Base-by-base conservation (phyloP, 306 rosid species). In the Vigna hirtella region DNA sequence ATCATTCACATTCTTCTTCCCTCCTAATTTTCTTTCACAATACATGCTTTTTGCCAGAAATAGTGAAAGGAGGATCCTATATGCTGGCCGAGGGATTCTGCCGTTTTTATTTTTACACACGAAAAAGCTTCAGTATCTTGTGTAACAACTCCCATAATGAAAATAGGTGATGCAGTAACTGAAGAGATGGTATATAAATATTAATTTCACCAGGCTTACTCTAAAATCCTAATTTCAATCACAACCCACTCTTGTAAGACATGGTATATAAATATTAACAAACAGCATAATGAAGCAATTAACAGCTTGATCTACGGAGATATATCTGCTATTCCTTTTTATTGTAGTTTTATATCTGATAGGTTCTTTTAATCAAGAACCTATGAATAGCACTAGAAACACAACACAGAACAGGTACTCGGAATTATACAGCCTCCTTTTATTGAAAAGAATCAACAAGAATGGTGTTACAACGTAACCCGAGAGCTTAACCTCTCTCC, bases 1-100 rank as follows among this genome's bases (percentile, higher is more conserved):
- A 24, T n/a, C 48, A 22, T 68, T 70, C 50, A 38, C 66, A 75
- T 69, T 59, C 77, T 81, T 47, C 57, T 58, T 26, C 8, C 15
- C 67, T 50, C n/a, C 30, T 26, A 34, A 43, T 74, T 67, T 72
- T 48, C 34, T 3, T 48, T 74, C 57, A 3, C 17, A n/a, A 14
- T 52, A 65, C 76, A 66, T 53, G 70, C 34, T 68, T 63, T 45
- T 57, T 12, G 47, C 45, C 45, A 8, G 62, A 79, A 15, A 61
- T 71, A 70, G 68, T 40, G 9, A 40, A 40, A 40, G 45, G 45
- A 12, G 6, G 36, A 32, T 32, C 6, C 7, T 34, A 34, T 34
- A 34, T 34, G 7, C 38, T 30, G 13, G 12, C 10, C 13, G 3
- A 43, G 48, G 48, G 48, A 9, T 43, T 43, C 48, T 9, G 14